Evolutionary conservation across 2,329 filamentous ascomycete genomes (phyloP), one percentile per base, ranked within the genome.

Genomic region (Hypoxylon sp.): DNA sequence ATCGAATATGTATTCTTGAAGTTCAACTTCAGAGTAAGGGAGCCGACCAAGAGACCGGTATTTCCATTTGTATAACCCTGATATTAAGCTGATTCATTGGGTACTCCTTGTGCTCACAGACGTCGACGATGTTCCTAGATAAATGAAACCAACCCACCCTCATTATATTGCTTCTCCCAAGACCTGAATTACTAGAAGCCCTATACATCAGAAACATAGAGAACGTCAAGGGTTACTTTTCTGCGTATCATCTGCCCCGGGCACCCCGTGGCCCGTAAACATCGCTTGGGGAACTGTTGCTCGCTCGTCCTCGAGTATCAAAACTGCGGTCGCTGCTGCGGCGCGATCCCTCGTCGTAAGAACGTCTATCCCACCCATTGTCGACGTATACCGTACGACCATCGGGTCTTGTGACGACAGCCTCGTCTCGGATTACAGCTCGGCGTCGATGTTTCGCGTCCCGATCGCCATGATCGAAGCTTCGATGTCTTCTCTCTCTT

Each of bases 331-430:
- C 24, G 18, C 52, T 55, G 13, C 41, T 33, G n/a, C 18, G 56
- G 13, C 35, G 23, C 18, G n/a, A 33, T 4, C 17, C 18, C 4
- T 23, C 48, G 4, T 43, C 48, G 11, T 48, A 24, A n/a, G 21
- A 29, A 23, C 45, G 17, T 7, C 15, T 43, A 31, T 31, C n/a
- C 42, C 43, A 31, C 7, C 38, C 42, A 13, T 37, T 29, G 38
- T 51, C 50, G n/a, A 47, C 24, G 26, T 60, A 53, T 10, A 15
- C 51, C 20, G 27, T 46, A 3, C 50, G 54, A 33, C 40, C 40
- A 33, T 42, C 27, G 13, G 60, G 54, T 3, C 43, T 50, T 23
- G 13, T 33, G 5, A 26, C 48, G 2, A 53, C 21, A 15, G 46
- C 21, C 10, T 55, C 57, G 15, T 58, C 60, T 48, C 43, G 26